Percentiles rank a stretch among this genome's conserved stretches.
phyloP scores from a whole-genome alignment of 2,329 filamentous ascomycete genomes.

The Apiospora pterosperma region DNA sequence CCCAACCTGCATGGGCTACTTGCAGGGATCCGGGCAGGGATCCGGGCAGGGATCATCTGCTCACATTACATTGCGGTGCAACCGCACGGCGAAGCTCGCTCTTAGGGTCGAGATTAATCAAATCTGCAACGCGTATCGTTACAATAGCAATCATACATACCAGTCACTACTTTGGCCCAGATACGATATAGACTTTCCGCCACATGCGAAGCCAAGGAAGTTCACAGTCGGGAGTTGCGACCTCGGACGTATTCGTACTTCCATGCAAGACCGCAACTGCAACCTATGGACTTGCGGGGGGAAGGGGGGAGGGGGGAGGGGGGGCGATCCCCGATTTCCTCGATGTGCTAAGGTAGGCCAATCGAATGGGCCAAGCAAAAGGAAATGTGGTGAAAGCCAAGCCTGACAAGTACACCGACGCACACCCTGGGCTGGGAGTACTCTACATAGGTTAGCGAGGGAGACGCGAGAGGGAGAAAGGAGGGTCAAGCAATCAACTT shows the following conservation, averaged over 20 bases:
- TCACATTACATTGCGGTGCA: neutral
- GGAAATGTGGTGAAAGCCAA: neutral
- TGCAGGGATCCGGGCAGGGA: neutral
- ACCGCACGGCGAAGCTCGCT: neutral
- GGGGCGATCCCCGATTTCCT: neutral
- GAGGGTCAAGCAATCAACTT: neutral
- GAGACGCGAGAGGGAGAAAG: neutral
- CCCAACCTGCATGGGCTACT: neutral
- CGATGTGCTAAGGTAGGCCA: neutral
- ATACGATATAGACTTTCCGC: slow-evolving; percentile 1
- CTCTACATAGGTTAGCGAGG: too few species aligned
- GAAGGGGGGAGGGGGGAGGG: too few species aligned
- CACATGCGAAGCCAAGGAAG: neutral
- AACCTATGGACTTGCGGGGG: too few species aligned
- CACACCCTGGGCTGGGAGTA: too few species aligned
- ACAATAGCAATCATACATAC: neutral
- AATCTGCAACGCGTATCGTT: slow-evolving; percentile 1
- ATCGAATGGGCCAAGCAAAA: neutral
- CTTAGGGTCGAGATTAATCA: neutral
- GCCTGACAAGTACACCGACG: neutral
- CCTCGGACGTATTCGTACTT: neutral
- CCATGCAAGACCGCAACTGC: too few species aligned
- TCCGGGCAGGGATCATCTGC: neutral
- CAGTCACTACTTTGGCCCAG: neutral
- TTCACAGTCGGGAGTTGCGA: neutral